A percentile compares a stretch with the other conserved stretches of the same genome.
These are phyloP conservation scores for Megacollybia marginata DNA, from an alignment of 768 basidiomycete species.

Conservation along the genomic window DNA sequence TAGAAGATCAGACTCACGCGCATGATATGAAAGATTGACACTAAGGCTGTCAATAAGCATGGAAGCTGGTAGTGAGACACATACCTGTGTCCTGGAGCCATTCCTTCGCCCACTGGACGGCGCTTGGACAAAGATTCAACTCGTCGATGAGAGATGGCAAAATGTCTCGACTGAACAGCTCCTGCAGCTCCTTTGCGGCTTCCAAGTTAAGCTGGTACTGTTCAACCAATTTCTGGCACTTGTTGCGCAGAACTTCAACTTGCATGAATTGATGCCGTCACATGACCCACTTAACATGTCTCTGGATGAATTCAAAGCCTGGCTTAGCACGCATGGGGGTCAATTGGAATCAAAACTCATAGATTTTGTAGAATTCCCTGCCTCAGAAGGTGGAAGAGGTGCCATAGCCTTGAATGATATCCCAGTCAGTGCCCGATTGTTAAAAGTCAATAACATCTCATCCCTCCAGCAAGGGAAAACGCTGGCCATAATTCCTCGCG, in stretches of 20 bases:
- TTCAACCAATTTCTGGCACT: constrained; percentile 38
- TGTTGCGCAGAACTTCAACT: constrained; percentile 33
- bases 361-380: constrained; percentile 33
- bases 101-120: constrained; percentile 43
- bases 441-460: neutral
- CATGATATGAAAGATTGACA: constrained; percentile 51
- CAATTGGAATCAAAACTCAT: constrained; percentile 29
- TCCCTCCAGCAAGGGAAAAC: constrained; percentile 55
- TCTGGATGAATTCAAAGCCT: constrained; percentile 31
- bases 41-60: constrained; percentile 17
- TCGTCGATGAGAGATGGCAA: constrained; percentile 56
- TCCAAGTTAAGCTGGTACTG: constrained; percentile 45
- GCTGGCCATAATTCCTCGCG: constrained; percentile 78
- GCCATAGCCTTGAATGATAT: constrained; percentile 70
- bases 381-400: constrained; percentile 60
- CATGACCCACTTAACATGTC: too few relatives aligned
- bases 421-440: constrained; percentile 38
- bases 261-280: constrained; percentile 16
- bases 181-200: constrained; percentile 39
- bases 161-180: constrained; percentile 45
- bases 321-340: constrained; percentile 52
- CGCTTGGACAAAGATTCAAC: constrained; percentile 39
- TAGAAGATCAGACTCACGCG: constrained; percentile 33
- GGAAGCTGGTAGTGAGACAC: constrained; percentile 9
- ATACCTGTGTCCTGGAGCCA: constrained; percentile 65